phyloP scores from a whole-genome alignment of 1,139 yeast genomes.

The Oligophagozyma castellii region DNA sequence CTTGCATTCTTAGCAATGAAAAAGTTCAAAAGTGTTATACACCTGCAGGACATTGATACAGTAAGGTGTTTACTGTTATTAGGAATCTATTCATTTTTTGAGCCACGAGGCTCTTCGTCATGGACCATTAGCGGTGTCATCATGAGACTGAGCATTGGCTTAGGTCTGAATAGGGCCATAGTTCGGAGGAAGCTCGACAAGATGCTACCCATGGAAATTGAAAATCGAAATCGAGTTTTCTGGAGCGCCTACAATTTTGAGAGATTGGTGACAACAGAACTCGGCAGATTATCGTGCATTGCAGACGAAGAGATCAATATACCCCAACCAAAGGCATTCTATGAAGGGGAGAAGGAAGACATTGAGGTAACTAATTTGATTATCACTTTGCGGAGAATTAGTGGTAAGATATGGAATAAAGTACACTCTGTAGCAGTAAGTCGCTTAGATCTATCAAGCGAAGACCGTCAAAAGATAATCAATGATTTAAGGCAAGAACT shows the following conservation, averaged over 20 bases:
- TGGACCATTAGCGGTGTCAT: conserved; percentile 39
- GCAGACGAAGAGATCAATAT: conserved; percentile 35
- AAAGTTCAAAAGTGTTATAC: conserved; percentile 25
- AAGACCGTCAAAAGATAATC: conserved; percentile 23
- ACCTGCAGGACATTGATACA: conserved; percentile 26
- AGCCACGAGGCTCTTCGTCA: conserved; percentile 31
- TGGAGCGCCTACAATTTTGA: conserved; percentile 41
- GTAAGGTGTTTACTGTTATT: conserved; percentile 30
- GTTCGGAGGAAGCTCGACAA: conserved; percentile 18
- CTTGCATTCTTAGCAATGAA: conserved; percentile 27
- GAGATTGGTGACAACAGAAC: conserved; percentile 30
- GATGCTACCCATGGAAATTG: conserved; percentile 26
- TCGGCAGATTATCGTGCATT: conserved; percentile 33
- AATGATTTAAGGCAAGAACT: conserved; percentile 27
- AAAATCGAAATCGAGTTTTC: conserved; percentile 32
- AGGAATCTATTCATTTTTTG: conserved; percentile 34
- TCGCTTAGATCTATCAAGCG: conserved; percentile 17
- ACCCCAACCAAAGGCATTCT: conserved; percentile 29
- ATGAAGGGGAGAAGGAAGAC: conserved; percentile 29
- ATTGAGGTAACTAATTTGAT: conserved; percentile 29
- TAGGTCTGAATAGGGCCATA: conserved; percentile 32
- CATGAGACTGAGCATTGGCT: conserved; percentile 28
- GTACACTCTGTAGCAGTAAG: conserved; percentile 31
- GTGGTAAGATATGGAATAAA: conserved; percentile 30
- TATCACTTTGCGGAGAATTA: conserved; percentile 30